Evolutionary conservation across 345 rosid genomes (phyloP).

Genomic region (Eucalyptus pumila): DNA sequence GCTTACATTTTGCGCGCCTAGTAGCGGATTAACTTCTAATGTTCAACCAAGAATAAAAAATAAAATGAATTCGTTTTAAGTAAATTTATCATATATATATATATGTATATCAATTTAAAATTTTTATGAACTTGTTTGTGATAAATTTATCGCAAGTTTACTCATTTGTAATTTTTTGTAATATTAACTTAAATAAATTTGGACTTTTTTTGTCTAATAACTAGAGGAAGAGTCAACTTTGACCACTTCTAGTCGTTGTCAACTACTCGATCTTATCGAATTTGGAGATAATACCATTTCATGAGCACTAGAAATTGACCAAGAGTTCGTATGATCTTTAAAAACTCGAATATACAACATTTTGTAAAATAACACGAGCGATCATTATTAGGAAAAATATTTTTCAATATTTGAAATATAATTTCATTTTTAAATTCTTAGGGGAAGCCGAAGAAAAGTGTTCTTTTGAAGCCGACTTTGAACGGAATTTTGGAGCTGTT

Average conservation of each 20-base stretch:
- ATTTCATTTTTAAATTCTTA: neutral
- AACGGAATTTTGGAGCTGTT: neutral
- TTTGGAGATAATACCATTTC: neutral
- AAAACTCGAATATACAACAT: too few species aligned
- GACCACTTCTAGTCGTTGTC: neutral
- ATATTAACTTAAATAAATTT: rapidly evolving
- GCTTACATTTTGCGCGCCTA: neutral
- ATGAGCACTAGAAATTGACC: neutral
- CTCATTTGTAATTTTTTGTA: rapidly evolving
- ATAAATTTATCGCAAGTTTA: neutral
- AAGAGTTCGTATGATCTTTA: neutral
- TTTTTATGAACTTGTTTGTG: too few species aligned
- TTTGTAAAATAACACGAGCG: too few species aligned
- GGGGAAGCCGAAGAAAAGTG: neutral
- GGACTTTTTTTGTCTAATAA: neutral
- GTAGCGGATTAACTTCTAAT: neutral
- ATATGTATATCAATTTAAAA: too few species aligned
- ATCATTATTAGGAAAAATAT: neutral
- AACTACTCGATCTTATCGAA: neutral
- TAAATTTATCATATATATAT: too few species aligned
- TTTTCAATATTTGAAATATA: rapidly evolving
- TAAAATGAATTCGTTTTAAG: too few species aligned
- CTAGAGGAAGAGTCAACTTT: neutral
- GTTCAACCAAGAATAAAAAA: neutral
- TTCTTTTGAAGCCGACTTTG: neutral